Evolutionary conservation across 2,329 filamentous ascomycete species (phyloP).

Genomic region (Fusarium hostae): DNA sequence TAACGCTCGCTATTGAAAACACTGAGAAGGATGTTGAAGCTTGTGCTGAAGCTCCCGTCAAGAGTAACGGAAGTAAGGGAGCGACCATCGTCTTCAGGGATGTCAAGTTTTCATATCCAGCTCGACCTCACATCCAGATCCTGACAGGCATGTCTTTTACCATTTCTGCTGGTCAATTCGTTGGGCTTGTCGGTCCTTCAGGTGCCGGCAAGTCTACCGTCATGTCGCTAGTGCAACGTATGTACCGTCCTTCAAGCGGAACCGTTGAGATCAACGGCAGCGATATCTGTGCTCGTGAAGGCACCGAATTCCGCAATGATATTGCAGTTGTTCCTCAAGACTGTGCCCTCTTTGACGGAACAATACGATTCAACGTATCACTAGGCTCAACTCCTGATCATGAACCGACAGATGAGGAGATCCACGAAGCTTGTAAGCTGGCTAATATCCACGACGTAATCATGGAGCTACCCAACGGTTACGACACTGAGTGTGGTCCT

Average conservation of each 20-base stretch:
- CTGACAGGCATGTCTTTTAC: conserved; percentile 66
- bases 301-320: conserved; percentile 60
- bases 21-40: conserved; percentile 55
- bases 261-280: conserved; percentile 57
- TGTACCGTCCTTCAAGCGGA: conserved; percentile 58
- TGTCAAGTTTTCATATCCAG: conserved; percentile 74
- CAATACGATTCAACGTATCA: conserved; percentile 65
- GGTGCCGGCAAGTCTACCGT: conserved; percentile 76
- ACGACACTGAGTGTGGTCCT: conserved; percentile 75
- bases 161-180: conserved; percentile 69
- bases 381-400: conserved; percentile 65
- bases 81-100: conserved; percentile 65
- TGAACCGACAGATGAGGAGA: conserved; percentile 67
- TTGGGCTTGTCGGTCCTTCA: conserved; percentile 72
- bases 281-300: conserved; percentile 57
- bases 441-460: conserved; percentile 79
- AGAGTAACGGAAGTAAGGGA: conserved; percentile 47
- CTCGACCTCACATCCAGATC: conserved; percentile 67
- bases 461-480: conserved; percentile 69
- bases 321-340: conserved; percentile 70
- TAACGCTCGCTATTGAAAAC: conserved; percentile 4
- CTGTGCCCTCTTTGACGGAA: conserved; percentile 67
- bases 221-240: conserved; percentile 64
- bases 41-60: conserved; percentile 43
- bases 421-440: conserved; percentile 72